Base-by-base conservation (phyloP, 176 grass and related monocot genomes). In the Oryza officinalis region DNA sequence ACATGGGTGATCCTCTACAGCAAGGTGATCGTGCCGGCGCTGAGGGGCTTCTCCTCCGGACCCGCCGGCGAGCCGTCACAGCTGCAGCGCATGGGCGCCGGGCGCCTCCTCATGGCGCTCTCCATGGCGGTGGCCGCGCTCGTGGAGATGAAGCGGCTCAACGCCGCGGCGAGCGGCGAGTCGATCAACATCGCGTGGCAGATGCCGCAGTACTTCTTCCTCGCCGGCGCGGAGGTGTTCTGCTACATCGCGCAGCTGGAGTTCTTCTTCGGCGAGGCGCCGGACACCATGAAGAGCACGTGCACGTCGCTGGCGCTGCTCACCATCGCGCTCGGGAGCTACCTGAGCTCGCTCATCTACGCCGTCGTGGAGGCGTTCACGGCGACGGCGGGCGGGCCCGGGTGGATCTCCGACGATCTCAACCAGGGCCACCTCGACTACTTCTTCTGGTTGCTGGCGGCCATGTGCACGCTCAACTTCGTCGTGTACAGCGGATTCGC, bases 191-290 rank as follows among this genome's bases (percentile, higher is more conserved):
- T 96, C 26, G 59, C 77, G 27, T 96, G 91, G 94, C 94, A 97
- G 68, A 57, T 94, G 15, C 88, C 89, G 0, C 94, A 97, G 80
- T 94, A 94, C 74, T 81, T 90, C 61, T 14, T 94, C 26, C 77
- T 94, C 25, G 94, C 87, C 6, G 88, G 85, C 20, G 83, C 88
- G 1, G 94, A 97, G 72, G 80, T 91, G 15, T 92, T 97, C 75
- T 87, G 76, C 67, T 88, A 88, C 68, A 92, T 97, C 38, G 61
- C 91, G 8, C 87, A 92, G 81, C 83, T 97, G 6, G 92, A 97
- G 85, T 97, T 97, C 73, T 97, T 97, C 91, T 97, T 85, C 67
- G 77, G 40, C 26, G 89, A 97, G 88, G 91, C 92, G 64, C 92
- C 94, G 27, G 90, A 94, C 27, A 86, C 89, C 26, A 97, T 97